Percentiles rank a stretch among this genome's conserved stretches.
These are phyloP conservation scores for Microbotryum lychnidis-dioicae DNA, from an alignment of 1,284 basidiomycete genomes.

Conservation along the genomic window DNA sequence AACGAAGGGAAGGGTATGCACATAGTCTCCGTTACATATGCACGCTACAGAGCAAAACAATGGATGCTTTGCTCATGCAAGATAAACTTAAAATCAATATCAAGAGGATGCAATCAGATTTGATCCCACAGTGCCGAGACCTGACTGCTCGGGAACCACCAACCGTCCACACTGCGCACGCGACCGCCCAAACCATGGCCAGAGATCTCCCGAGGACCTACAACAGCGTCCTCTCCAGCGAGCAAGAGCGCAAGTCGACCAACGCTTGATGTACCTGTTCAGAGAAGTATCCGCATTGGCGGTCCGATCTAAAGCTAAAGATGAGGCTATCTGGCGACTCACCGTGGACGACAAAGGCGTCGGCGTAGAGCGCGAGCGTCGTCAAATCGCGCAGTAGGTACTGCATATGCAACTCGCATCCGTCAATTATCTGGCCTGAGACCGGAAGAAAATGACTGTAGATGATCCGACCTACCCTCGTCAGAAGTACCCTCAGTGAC, in stretches of 20 bases:
- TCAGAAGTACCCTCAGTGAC: constrained; percentile 10
- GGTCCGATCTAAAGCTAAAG: not conserved
- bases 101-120: not conserved
- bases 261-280: constrained; percentile 12
- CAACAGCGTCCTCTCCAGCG: constrained; percentile 19
- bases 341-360: constrained; percentile 29
- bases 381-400: constrained; percentile 26
- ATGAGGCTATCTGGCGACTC: not conserved
- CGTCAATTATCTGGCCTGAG: too few relatives aligned
- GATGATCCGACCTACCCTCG: not conserved
- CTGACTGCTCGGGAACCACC: constrained; percentile 20
- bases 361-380: constrained; percentile 15
- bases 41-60: too few relatives aligned
- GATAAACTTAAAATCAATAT: not conserved
- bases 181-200: constrained; percentile 24
- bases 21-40: too few relatives aligned
- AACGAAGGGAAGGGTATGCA: too few relatives aligned
- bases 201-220: constrained; percentile 25
- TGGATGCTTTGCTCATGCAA: too few relatives aligned
- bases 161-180: constrained; percentile 18
- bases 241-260: constrained; percentile 22
- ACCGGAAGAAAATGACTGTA: too few relatives aligned
- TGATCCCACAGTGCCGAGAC: constrained; percentile 4
- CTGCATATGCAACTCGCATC: not conserved
- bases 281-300: not conserved